These are phyloP conservation scores for Allomyces javanicus DNA, from an alignment of 192 early-diverging fungal species.

Conservation along the genomic window DNA sequence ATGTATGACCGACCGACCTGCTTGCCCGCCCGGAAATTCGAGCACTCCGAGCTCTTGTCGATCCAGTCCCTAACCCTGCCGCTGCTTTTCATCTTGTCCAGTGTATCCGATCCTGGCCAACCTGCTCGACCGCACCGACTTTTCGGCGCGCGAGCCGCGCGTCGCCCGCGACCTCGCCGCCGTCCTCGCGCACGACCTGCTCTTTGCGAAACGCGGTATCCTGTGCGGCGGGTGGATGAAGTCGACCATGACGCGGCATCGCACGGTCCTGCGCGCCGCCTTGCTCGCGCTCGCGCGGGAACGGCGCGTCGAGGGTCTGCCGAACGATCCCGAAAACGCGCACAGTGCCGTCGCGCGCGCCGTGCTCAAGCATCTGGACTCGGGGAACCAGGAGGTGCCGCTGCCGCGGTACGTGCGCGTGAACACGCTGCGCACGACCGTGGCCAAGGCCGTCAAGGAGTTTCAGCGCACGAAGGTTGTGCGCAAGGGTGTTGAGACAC, in stretches of 20 bases:
- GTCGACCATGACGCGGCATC: slow-evolving; percentile 40
- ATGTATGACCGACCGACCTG: slow-evolving; percentile 21
- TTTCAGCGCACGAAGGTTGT: slow-evolving; percentile 21
- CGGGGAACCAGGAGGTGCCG: slow-evolving; percentile 14
- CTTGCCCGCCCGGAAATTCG: too few relatives aligned
- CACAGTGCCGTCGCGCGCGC: background rate
- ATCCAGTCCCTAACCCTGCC: too few relatives aligned
- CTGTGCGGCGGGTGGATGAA: slow-evolving; percentile 37
- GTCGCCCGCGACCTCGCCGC: slow-evolving; percentile 23
- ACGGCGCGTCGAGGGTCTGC: slow-evolving; percentile 19
- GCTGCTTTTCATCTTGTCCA: slow-evolving; percentile 1
- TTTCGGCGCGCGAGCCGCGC: slow-evolving; percentile 27
- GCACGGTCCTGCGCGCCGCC: slow-evolving; percentile 46
- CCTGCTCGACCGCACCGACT: slow-evolving; percentile 25
- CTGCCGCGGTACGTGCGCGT: slow-evolving; percentile 76
- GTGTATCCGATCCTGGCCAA: slow-evolving; percentile 26
- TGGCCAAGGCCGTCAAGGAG: slow-evolving; percentile 40
- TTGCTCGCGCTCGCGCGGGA: slow-evolving; percentile 61
- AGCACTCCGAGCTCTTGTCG: too few relatives aligned
- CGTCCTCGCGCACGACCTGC: slow-evolving; percentile 68
- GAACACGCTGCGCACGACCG: slow-evolving; percentile 51
- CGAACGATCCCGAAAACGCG: background rate
- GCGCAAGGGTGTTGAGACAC: too few relatives aligned
- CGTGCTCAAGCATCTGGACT: background rate
- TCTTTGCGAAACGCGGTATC: slow-evolving; percentile 57